Evolutionary conservation across 148 eudicot genomes (phyloP), one percentile per base, ranked within the genome.

Genomic region (Oxyria digyna): DNA sequence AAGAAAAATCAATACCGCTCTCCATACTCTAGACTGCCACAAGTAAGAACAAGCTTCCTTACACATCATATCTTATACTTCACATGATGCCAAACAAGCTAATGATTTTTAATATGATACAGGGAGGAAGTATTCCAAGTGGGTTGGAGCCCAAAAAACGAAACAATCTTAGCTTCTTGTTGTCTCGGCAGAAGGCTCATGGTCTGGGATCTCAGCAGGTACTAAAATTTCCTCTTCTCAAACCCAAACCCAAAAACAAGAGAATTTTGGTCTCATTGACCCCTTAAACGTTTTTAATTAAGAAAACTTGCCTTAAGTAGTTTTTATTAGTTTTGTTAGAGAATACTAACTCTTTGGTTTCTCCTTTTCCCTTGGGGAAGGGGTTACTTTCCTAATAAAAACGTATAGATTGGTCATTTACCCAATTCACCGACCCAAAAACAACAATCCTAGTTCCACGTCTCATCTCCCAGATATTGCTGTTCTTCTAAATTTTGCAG

Each of bases 141-240:
- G 74, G 96, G 96, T 23, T 91, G 97, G 97, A 91, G 75, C 74
- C 97, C 96, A 1, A 87, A 89, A 80, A 87, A 87, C 70, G 97
- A 89, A 78, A 89, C 96, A 62, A 87, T 91, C 72, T 74, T 91
- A 72, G 97, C 97, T 67, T 91, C 97, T 74, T 91, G 93, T 57
- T 91, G 97, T 76, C 93, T 87, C 80, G 97, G 97, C 66, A 83
- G 97, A 73, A 87, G 97, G 72, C 87, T 91, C 12, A 88, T 91
- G 96, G 90, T 89, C 62, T 88, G 97, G 97, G 97, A 92, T 83
- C 93, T 92, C 73, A 89, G 97, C 89, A 92, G 97, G 97, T 92
- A 85, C 7, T 38, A 38, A 4, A 38, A 38, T 38, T 38, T 38
- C 41, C 41, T 5, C 41, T 38, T 38, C 8, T 38, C 41, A 38